Evolutionary conservation across 2,329 filamentous ascomycete species (phyloP).

Genomic region (Pestalotiopsis sp.): DNA sequence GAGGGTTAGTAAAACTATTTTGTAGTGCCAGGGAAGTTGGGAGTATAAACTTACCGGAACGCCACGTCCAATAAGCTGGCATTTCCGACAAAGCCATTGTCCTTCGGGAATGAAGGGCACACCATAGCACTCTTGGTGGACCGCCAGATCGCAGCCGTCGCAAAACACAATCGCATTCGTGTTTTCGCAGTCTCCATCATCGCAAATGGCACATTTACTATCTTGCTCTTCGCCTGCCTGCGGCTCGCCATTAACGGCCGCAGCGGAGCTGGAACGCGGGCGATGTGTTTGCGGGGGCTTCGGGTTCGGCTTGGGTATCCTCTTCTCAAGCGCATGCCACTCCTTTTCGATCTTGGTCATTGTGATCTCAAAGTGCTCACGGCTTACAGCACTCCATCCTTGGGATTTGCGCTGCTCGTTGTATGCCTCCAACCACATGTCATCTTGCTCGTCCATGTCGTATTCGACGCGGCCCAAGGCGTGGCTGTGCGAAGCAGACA

Average conservation of each 20-base stretch:
- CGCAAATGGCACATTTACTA: conserved; percentile 95
- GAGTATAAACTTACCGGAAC: conserved; percentile 66
- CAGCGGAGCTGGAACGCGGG: conserved; percentile 89
- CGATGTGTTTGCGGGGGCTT: conserved; percentile 95
- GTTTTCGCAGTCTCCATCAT: conserved; percentile 99
- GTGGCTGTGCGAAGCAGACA: conserved; percentile 49
- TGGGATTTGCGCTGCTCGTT: conserved; percentile 77
- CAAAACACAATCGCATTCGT: conserved; percentile 99
- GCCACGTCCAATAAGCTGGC: conserved; percentile 90
- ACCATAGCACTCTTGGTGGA: conserved; percentile 98
- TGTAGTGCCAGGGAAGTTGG: conserved; percentile 2
- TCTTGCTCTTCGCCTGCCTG: conserved; percentile 90
- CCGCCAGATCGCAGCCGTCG: conserved; percentile 94
- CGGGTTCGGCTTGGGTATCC: conserved; percentile 95
- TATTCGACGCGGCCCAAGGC: conserved; percentile 88
- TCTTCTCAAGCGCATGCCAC: conserved; percentile 94
- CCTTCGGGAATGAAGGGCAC: conserved; percentile 98
- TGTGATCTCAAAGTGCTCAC: conserved; percentile 94
- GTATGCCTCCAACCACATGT: conserved; percentile 88
- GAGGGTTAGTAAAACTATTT: conserved; percentile 15
- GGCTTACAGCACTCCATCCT: conserved; percentile 81
- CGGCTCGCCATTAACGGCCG: conserved; percentile 92
- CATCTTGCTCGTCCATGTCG: conserved; percentile 99
- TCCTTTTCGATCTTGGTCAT: conserved; percentile 99
- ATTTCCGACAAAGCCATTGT: conserved; percentile 97